These are phyloP conservation scores for Lunularia cruciata DNA, from an alignment of 225 moss, liverwort and hornwort species.

Conservation along the genomic window DNA sequence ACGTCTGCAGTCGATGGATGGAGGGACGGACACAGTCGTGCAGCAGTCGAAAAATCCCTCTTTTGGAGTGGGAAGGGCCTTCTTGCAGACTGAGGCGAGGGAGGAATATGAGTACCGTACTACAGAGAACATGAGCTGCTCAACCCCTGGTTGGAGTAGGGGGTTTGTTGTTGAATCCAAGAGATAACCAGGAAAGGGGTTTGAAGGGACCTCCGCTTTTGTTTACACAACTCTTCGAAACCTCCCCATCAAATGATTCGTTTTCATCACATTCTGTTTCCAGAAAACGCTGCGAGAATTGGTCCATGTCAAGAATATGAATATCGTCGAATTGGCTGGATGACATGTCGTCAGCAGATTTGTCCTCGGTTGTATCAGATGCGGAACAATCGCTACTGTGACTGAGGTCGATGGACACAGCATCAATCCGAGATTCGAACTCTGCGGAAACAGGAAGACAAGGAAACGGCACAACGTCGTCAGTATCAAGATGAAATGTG, in stretches of 20 bases:
- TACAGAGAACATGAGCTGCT: background rate
- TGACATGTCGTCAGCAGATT: conserved; percentile 22
- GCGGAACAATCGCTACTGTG: conserved; percentile 33
- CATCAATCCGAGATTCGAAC: conserved; percentile 31
- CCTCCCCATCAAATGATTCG: background rate
- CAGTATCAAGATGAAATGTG: too few relatives aligned
- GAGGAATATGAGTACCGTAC: background rate
- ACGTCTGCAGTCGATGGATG: too few relatives aligned
- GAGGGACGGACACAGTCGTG: too few relatives aligned
- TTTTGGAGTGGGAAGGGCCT: too few relatives aligned
- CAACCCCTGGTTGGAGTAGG: conserved; percentile 44
- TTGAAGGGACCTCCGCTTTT: conserved; percentile 10
- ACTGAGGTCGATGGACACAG: conserved; percentile 34
- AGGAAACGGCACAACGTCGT: background rate
- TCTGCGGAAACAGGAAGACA: conserved; percentile 17
- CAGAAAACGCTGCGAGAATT: conserved; percentile 32
- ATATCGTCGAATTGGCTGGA: conserved; percentile 29
- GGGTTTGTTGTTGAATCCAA: conserved; percentile 37
- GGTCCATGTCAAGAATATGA: conserved; percentile 33
- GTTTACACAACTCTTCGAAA: background rate
- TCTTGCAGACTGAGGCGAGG: background rate
- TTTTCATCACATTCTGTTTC: conserved; percentile 11
- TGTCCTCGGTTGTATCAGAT: conserved; percentile 28
- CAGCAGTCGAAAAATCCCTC: too few relatives aligned
- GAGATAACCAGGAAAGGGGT: conserved; percentile 37